phyloP scores from a whole-genome alignment of 306 rosid species.

The Trifolium subterraneum region DNA sequence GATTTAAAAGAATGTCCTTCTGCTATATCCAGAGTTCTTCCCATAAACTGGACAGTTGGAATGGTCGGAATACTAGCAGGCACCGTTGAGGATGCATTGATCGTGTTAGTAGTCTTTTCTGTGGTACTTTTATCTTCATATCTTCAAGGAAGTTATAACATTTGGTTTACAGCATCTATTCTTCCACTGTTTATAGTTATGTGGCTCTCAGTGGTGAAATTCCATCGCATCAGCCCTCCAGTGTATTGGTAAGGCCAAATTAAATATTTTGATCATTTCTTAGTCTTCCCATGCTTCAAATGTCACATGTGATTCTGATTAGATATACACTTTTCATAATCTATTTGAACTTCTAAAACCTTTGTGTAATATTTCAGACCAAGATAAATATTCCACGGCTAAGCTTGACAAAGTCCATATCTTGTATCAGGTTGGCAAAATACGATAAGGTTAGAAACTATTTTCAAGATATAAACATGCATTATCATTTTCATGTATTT shows the following conservation, averaged over 20 bases:
- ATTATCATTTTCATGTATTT: not conserved
- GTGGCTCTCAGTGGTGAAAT: constrained; percentile 75
- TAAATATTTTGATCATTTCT: constrained; percentile 18
- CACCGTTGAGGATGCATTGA: constrained; percentile 79
- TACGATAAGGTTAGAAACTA: constrained; percentile 66
- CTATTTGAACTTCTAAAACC: constrained; percentile 26
- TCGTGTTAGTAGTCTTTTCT: constrained; percentile 62
- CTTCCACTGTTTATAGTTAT: constrained; percentile 58
- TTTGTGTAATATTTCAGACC: constrained; percentile 55
- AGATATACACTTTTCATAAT: constrained; percentile 17
- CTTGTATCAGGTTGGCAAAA: constrained; percentile 77
- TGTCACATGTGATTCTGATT: constrained; percentile 26
- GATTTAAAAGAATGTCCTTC: constrained; percentile 27
- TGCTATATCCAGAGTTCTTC: constrained; percentile 74
- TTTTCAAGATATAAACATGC: constrained; percentile 12
- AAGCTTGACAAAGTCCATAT: constrained; percentile 57
- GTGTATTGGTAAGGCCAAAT: constrained; percentile 48
- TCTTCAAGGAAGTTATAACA: constrained; percentile 32
- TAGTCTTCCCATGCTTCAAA: constrained; percentile 6
- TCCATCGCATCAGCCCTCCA: constrained; percentile 44
- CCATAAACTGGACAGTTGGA: constrained; percentile 95
- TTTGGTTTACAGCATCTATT: constrained; percentile 35
- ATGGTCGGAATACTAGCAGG: constrained; percentile 93
- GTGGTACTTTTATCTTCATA: constrained; percentile 31
- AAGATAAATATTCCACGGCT: constrained; percentile 68